Evolutionary conservation across 2,329 filamentous ascomycete genomes (phyloP).

Genomic region (Coniochaeta sp.): DNA sequence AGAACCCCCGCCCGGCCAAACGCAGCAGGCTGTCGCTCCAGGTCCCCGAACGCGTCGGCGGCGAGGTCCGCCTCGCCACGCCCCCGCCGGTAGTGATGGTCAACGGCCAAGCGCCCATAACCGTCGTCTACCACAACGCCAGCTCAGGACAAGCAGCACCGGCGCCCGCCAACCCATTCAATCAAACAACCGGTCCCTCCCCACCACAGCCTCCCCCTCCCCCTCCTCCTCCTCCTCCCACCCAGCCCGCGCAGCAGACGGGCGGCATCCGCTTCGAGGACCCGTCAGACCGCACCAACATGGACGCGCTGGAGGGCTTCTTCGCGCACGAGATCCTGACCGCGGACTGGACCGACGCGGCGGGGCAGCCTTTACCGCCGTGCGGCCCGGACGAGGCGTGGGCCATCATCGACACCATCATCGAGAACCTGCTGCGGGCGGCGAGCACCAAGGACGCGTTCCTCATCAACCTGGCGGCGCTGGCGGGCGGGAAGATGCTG

Average conservation of each 20-base stretch:
- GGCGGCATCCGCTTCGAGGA: not conserved
- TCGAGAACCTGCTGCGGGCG: constrained; percentile 43
- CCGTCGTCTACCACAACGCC: not conserved
- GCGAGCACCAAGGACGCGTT: constrained; percentile 47
- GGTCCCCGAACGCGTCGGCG: constrained; percentile 38
- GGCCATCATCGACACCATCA: constrained; percentile 45
- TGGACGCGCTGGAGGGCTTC: constrained; percentile 48
- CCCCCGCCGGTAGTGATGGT: constrained; percentile 21
- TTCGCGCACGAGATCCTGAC: constrained; percentile 43
- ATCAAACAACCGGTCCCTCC: not conserved
- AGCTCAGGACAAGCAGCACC: constrained; percentile 4
- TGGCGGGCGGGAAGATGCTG: constrained; percentile 46
- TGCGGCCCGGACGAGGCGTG: constrained; percentile 45
- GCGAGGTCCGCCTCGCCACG: constrained; percentile 22
- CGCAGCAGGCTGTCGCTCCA: constrained; percentile 52
- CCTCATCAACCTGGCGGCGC: constrained; percentile 50
- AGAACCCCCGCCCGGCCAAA: constrained; percentile 14
- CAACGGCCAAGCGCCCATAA: constrained; percentile 18
- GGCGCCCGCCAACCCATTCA: not conserved
- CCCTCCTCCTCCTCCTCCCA: too few relatives aligned
- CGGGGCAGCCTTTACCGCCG: constrained; percentile 32
- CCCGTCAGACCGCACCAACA: constrained; percentile 40
- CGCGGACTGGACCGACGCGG: constrained; percentile 43
- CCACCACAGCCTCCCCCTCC: not conserved
- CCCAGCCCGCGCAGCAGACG: not conserved